Evolutionary conservation across 2,329 filamentous ascomycete genomes (phyloP).

Genomic region (Alternaria rosae): DNA sequence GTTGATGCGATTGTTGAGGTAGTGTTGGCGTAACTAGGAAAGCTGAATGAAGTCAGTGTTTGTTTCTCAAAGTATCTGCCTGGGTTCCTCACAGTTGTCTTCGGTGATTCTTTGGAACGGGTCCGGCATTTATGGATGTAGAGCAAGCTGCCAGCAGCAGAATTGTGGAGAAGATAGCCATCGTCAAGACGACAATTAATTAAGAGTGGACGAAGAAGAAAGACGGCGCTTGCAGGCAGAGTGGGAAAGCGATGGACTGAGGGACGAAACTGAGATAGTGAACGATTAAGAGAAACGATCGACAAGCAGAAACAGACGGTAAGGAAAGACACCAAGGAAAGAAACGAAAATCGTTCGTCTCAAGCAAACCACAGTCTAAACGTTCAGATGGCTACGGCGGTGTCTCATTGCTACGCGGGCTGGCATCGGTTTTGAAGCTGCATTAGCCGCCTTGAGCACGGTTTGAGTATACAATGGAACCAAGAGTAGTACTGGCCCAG

Average conservation of each 20-base stretch:
- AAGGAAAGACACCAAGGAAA: slow-evolving; percentile 31
- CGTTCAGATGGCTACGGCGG: slow-evolving; percentile 30
- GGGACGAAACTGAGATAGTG: slow-evolving; percentile 27
- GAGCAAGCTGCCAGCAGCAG: slow-evolving; percentile 51
- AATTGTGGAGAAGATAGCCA: slow-evolving; percentile 32
- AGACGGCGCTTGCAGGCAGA: slow-evolving; percentile 17
- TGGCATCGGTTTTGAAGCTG: slow-evolving; percentile 47
- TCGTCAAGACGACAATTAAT: slow-evolving; percentile 30
- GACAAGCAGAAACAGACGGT: slow-evolving; percentile 31
- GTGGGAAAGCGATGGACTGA: slow-evolving; percentile 21
- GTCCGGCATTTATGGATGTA: slow-evolving; percentile 40
- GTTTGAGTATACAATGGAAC: slow-evolving; percentile 46
- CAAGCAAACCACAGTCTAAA: slow-evolving; percentile 37
- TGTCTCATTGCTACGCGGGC: slow-evolving; percentile 36
- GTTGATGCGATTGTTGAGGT: slow-evolving; percentile 10
- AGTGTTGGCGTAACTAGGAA: slow-evolving; percentile 37
- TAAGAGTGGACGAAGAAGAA: slow-evolving; percentile 18
- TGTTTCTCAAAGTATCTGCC: background rate
- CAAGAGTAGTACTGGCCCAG: slow-evolving; percentile 41
- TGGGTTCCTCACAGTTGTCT: slow-evolving; percentile 37
- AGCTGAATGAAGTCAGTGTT: slow-evolving; percentile 29
- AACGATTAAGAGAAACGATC: slow-evolving; percentile 45
- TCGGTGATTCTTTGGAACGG: slow-evolving; percentile 39
- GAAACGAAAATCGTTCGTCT: slow-evolving; percentile 31
- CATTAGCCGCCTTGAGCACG: slow-evolving; percentile 48